Conservation (phyloP, 2,329 filamentous ascomycete genomes). For the Cercospora zeae-maydis region DNA sequence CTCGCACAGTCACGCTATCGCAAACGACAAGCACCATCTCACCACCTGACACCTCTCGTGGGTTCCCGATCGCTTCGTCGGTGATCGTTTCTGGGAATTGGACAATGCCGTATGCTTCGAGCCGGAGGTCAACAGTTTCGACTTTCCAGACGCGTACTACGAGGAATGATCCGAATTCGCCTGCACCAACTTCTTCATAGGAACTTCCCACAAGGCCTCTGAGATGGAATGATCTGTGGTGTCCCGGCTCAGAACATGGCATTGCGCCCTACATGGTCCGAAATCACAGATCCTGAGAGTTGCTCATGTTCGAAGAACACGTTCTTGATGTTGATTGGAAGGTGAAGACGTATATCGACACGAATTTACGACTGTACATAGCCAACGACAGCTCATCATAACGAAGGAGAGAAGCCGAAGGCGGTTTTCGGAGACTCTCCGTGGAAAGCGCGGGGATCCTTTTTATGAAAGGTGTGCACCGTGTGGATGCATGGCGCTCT, state of each 20-base stretch:
- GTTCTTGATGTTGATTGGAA: neutral
- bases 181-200: neutral
- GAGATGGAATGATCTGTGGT: too few relatives aligned
- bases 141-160: neutral
- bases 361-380: neutral
- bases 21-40: neutral
- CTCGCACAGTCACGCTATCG: constrained; percentile 4
- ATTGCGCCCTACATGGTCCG: neutral
- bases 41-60: neutral
- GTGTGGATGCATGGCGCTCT: neutral
- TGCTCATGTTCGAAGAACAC: too few relatives aligned
- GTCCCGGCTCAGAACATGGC: too few relatives aligned
- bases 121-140: neutral
- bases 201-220: too few relatives aligned
- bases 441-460: too few relatives aligned
- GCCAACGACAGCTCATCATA: neutral
- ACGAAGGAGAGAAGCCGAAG: too few relatives aligned
- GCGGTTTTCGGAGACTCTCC: too few relatives aligned
- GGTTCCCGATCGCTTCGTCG: neutral
- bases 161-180: neutral
- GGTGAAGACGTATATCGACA: too few relatives aligned
- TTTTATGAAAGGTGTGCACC: neutral
- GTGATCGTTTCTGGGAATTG: neutral
- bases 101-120: neutral
- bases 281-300: too few relatives aligned